Percentiles rank a stretch among this genome's conserved stretches.
phyloP scores from a whole-genome alignment of 2,329 filamentous ascomycete species.

The Penicillium crustosum region DNA sequence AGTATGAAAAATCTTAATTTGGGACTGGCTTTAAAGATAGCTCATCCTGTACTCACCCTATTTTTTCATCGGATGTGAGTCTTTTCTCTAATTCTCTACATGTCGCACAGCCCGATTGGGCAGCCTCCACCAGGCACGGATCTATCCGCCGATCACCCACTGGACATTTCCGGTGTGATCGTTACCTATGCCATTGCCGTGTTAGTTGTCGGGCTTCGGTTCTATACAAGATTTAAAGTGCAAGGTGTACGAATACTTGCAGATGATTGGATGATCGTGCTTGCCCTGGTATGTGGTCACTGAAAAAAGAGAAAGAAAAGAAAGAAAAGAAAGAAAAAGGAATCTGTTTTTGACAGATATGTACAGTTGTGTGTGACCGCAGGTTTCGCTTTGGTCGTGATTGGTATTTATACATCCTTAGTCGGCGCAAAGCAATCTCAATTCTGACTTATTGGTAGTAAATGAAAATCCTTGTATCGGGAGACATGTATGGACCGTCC shows the following conservation, averaged over 20 bases:
- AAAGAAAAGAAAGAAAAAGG: not conserved
- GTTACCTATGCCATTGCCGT: not conserved
- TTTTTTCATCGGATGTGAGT: not conserved
- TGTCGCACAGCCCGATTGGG: not conserved
- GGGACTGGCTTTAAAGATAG: not conserved
- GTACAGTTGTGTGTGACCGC: not conserved
- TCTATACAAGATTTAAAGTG: not conserved
- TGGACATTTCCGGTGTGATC: not conserved
- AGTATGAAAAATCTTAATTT: not conserved
- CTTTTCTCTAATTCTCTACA: not conserved
- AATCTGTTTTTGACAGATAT: not conserved
- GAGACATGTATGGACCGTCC: not conserved
- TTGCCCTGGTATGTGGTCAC: not conserved
- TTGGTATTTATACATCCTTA: not conserved
- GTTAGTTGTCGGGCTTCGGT: not conserved
- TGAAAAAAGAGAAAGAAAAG: too few species aligned
- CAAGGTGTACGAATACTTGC: not conserved
- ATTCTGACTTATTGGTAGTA: not conserved
- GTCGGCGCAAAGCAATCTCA: not conserved
- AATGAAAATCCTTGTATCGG: not conserved
- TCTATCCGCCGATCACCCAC: not conserved
- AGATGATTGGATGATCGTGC: not conserved
- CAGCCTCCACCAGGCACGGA: not conserved
- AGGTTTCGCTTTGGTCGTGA: not conserved
- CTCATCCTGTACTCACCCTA: not conserved